phyloP scores from a whole-genome alignment of 768 basidiomycete species.

The Pleurotus citrinopileatus region DNA sequence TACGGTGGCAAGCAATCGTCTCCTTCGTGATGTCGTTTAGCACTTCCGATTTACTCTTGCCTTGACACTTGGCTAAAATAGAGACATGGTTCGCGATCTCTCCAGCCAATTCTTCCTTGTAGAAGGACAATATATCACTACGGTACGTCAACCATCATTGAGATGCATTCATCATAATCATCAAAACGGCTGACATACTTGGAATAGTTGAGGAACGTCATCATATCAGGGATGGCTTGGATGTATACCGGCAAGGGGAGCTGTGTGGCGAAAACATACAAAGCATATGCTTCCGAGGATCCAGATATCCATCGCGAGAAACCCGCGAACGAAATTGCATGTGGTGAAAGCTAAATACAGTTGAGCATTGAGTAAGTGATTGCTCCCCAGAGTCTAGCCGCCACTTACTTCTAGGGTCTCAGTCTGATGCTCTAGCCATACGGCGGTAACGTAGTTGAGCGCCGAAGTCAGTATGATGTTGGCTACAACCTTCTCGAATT shows the following conservation, averaged over 20 bases:
- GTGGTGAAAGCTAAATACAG: not conserved
- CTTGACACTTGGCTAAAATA: slow-evolving; percentile 9
- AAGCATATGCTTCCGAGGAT: slow-evolving; percentile 2
- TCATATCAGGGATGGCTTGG: slow-evolving; percentile 13
- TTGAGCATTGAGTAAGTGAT: not conserved
- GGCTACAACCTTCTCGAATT: not conserved
- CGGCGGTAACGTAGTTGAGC: not conserved
- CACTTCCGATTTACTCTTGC: slow-evolving; percentile 8
- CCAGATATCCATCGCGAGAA: slow-evolving; percentile 9
- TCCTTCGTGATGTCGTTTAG: slow-evolving; percentile 1
- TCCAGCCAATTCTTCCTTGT: slow-evolving; percentile 11
- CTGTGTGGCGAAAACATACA: slow-evolving; percentile 1
- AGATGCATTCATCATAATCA: not conserved
- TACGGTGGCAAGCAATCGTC: not conserved
- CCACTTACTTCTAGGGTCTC: not conserved
- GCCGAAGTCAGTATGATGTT: slow-evolving; percentile 3
- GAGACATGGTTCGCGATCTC: slow-evolving; percentile 12
- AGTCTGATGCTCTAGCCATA: slow-evolving; percentile 6
- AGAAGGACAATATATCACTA: slow-evolving; percentile 14
- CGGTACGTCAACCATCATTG: not conserved
- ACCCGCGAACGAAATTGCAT: not conserved
- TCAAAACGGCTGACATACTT: slow-evolving; percentile 4
- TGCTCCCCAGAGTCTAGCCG: not conserved
- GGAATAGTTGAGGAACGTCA: slow-evolving; percentile 11
- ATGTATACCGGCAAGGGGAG: not conserved